A percentile compares a stretch with the other conserved stretches of the same genome.
Conservation (phyloP, 305 asterid genomes). For the Salvia sclarea region DNA sequence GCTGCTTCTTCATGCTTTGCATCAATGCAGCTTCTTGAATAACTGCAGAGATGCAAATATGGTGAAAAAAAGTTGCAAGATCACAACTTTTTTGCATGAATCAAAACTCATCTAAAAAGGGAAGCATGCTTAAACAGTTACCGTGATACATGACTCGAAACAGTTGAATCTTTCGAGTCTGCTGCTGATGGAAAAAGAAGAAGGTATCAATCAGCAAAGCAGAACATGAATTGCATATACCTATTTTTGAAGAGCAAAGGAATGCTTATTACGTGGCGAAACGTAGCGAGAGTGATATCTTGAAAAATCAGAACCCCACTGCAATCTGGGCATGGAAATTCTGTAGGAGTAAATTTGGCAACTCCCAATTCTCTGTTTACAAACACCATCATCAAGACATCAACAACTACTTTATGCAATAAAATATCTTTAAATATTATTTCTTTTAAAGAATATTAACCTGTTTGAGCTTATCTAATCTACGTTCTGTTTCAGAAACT, state of each 20-base stretch:
- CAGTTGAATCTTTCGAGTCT: conserved; percentile 26
- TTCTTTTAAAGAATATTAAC: too few species aligned
- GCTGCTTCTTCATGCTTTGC: conserved; percentile 16
- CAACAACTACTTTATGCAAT: not conserved
- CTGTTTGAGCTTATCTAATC: conserved; percentile 47
- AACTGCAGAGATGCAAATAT: not conserved
- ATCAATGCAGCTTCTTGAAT: not conserved
- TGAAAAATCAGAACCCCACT: conserved; percentile 43
- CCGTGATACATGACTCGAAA: conserved; percentile 20
- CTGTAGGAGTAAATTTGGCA: conserved; percentile 51
- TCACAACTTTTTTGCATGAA: not conserved
- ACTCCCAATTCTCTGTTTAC: conserved; percentile 49
- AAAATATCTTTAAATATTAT: too few species aligned
- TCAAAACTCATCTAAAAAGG: not conserved
- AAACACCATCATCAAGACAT: not conserved
- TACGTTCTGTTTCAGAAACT: conserved; percentile 46
- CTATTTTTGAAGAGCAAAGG: too few species aligned
- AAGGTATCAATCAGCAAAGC: too few species aligned
- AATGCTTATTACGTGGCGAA: conserved; percentile 47
- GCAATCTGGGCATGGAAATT: conserved; percentile 40
- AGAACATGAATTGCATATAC: too few species aligned
- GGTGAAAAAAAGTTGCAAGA: not conserved
- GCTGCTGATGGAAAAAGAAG: conserved; percentile 22
- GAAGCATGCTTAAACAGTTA: not conserved
- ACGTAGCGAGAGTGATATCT: conserved; percentile 51